Base-by-base conservation (phyloP, 2,329 filamentous ascomycete genomes). In the Apiospora hydei region DNA sequence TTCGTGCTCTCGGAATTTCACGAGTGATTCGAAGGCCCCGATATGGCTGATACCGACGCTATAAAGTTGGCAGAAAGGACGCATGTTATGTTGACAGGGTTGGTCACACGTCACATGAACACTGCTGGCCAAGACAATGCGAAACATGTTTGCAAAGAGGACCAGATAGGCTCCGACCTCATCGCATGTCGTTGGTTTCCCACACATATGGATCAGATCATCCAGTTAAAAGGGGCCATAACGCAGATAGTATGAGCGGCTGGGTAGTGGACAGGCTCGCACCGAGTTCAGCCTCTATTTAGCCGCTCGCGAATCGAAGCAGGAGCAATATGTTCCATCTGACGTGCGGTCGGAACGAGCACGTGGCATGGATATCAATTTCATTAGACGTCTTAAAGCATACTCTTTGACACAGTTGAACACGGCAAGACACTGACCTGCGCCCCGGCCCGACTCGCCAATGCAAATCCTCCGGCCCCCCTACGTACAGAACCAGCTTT, bases 361-460 rank as follows among this genome's bases (percentile, higher is more conserved):
- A 64, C 57, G 30, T 64, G 57, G 57, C 57, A 64, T 64, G 57
- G 57, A 64, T 64, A 64, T 64, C 57, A 64, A 64, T 64, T 64
- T 64, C 34, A 64, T 41, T 64, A 64, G 57, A 64, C 57, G 57
- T 34, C 57, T 64, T 41, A 41, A 64, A 64, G 57, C 34, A 64
- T 64, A 64, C 57, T 8, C 34, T 64, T 64, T 64, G 34, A 41
- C 34, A n/a, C 21, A 49, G 21, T 64, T 41, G 57, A 41, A 41
- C 57, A 41, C 57, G 57, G 57, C 57, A 64, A n/a, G 57, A 64
- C 57, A 64, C 30, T 61, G 57, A 41, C 30, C 57, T 64, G 38
- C 10, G 30, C 34, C 30, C 34, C 57, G 57, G 57, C 57, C 57
- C 57, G 57, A 64, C 18, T 41, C 34, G 34, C 34, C 57, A 41